Base-by-base conservation (phyloP, 306 rosid species). In the Fragaria iinumae region DNA sequence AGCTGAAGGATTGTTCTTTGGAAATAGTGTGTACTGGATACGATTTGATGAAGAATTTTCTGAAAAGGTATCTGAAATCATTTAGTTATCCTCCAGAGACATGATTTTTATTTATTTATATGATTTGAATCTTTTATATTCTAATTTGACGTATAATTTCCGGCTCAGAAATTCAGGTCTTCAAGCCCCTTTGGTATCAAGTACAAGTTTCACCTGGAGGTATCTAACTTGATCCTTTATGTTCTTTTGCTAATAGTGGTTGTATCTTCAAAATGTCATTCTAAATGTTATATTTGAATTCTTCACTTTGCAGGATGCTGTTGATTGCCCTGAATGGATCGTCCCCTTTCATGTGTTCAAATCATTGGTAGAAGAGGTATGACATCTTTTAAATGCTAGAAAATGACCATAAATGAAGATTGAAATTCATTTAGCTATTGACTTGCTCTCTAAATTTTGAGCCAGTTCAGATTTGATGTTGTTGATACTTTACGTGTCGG, bases 251-350 rank as follows among this genome's bases (percentile, higher is more conserved):
- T 67, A 11, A 50, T 45, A 36, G 50, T 44, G 59, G 29, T 65
- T 45, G 18, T 65, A 52, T 5, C n/a, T 27, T 11, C 13, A 4
- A 47, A 23, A 27, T 43, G 8, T 41, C 20, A 3, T n/a, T 41
- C 27, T 36, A 21, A 9, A 13, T 36, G 17, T 32, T 64, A 18
- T 14, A 6, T n/a, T 5, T 59, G 17, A 57, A 13, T 43, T 57
- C 21, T 65, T 50, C 20, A 70, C 77, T 72, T 81, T 79, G 85
- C 87, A 94, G 99, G 99, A 96, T 76, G 99, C 96, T 32, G 99
- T 96, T 80, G 99, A 92, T 85, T 92, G 97, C 80, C 99, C 97
- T 27, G 99, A 92, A 84, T 92, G 97, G 97, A 86, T 95, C 52
- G 99, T 91, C 67, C 99, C 99, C 25, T 92, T 92, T 76, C 84